Evolutionary conservation across 805 yeast species (phyloP).

Genomic region (Candida oleophila): DNA sequence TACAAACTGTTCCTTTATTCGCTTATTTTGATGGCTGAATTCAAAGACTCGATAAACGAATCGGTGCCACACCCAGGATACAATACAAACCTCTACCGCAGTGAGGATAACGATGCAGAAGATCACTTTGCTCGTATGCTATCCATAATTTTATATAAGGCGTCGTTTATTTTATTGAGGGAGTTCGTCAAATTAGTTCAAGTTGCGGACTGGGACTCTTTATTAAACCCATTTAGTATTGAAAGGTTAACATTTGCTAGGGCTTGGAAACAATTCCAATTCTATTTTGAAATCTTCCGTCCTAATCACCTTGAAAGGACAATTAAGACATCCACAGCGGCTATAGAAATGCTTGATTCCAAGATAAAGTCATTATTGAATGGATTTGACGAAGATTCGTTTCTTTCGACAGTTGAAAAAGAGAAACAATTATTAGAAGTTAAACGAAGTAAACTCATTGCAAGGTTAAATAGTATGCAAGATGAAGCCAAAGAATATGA

Average conservation of each 20-base stretch:
- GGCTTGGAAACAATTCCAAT: slow-evolving; percentile 4
- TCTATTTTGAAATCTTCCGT: slow-evolving; percentile 1
- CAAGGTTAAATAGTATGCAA: neutral
- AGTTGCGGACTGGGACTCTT: neutral
- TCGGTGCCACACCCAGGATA: slow-evolving; percentile 20
- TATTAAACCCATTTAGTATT: slow-evolving; percentile 1
- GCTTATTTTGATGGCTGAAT: slow-evolving; percentile 19
- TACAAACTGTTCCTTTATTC: slow-evolving; percentile 18
- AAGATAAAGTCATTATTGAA: neutral
- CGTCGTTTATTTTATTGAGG: neutral
- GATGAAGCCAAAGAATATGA: neutral
- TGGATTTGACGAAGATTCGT: neutral
- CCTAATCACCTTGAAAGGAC: slow-evolving; percentile 1
- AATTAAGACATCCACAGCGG: neutral
- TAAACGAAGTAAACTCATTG: neutral
- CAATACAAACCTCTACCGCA: slow-evolving; percentile 10
- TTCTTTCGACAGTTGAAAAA: neutral
- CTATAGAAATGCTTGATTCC: neutral
- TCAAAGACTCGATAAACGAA: slow-evolving; percentile 11
- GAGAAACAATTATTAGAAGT: neutral
- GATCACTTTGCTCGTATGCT: neutral
- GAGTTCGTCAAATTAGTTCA: neutral
- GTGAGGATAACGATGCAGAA: neutral
- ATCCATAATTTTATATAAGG: slow-evolving; percentile 3
- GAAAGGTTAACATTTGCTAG: slow-evolving; percentile 7